phyloP scores from a whole-genome alignment of 2,329 filamentous ascomycete species.

The Acephala macrosclerotiorum region DNA sequence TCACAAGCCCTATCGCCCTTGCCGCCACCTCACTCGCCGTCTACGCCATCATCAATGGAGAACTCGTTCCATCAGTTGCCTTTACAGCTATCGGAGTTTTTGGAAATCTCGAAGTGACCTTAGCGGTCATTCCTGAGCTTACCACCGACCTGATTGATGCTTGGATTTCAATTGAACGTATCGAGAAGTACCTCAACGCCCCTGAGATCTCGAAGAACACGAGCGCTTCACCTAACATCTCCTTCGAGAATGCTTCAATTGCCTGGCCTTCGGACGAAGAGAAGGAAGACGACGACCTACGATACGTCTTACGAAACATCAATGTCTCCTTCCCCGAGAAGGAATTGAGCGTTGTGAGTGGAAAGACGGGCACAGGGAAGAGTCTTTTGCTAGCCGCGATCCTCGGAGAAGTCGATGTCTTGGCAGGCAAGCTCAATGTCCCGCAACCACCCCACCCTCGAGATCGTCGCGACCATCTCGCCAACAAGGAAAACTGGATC shows the following conservation, averaged over 20 bases:
- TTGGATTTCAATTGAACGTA: conserved; percentile 74
- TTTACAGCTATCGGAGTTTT: conserved; percentile 83
- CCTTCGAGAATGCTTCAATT: conserved; percentile 72
- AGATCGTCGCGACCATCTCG: conserved; percentile 67
- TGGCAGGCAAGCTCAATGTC: conserved; percentile 66
- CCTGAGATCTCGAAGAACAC: conserved; percentile 66
- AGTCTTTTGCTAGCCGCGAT: conserved; percentile 77
- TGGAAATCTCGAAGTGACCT: conserved; percentile 73
- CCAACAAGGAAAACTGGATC: conserved; percentile 70
- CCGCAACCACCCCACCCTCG: conserved; percentile 57
- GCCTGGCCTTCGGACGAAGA: conserved; percentile 78
- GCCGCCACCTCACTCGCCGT: conserved; percentile 74
- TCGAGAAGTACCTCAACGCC: conserved; percentile 73
- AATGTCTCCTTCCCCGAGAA: conserved; percentile 71
- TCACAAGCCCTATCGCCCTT: conserved; percentile 76
- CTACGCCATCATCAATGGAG: conserved; percentile 70
- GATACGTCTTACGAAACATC: conserved; percentile 71
- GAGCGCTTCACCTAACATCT: conserved; percentile 63
- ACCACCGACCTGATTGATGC: conserved; percentile 73
- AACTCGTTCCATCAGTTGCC: conserved; percentile 74
- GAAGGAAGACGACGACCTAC: conserved; percentile 60
- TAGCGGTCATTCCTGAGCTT: conserved; percentile 76
- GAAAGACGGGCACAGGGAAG: conserved; percentile 81
- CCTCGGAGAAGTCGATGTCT: conserved; percentile 76
- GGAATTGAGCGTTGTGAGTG: conserved; percentile 77